Conservation (phyloP, 2,329 filamentous ascomycete species). For the Ophiostoma sp. region DNA sequence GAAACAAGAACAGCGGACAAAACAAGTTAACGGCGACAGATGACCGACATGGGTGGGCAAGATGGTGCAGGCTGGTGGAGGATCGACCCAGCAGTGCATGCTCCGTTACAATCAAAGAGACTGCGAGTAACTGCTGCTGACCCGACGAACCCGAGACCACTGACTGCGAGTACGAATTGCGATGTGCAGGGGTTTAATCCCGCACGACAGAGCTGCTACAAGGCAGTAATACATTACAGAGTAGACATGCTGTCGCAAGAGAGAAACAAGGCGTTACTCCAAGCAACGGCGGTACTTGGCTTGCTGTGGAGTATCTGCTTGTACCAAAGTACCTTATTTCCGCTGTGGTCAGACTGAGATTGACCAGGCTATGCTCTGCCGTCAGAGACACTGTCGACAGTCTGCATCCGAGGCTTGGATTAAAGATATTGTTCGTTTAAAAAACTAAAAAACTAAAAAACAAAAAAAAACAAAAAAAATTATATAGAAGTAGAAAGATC, state of each 20-base stretch:
- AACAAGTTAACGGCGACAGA: background rate
- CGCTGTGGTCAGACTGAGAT: background rate
- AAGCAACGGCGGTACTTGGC: background rate
- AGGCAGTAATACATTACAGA: background rate
- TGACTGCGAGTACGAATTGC: slow-evolving; percentile 3
- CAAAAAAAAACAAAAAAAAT: no score
- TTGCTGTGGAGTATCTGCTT: background rate
- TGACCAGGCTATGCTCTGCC: background rate
- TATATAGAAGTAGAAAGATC: no score
- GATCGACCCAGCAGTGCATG: background rate
- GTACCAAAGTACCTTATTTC: slow-evolving; percentile 1
- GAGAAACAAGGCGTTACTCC: background rate
- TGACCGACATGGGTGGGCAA: background rate
- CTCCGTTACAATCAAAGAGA: background rate
- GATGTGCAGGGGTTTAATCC: slow-evolving; percentile 2
- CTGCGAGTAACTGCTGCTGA: no score
- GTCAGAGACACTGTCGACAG: background rate
- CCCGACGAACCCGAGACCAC: background rate
- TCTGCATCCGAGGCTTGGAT: background rate
- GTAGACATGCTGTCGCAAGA: background rate
- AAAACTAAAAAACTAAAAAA: no score
- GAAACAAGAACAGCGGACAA: background rate
- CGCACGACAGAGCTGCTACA: background rate
- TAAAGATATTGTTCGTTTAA: no score
- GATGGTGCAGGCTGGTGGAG: background rate